These are phyloP conservation scores for Podospora anserina DNA, from an alignment of 495 filamentous ascomycete genomes.

Conservation along the genomic window DNA sequence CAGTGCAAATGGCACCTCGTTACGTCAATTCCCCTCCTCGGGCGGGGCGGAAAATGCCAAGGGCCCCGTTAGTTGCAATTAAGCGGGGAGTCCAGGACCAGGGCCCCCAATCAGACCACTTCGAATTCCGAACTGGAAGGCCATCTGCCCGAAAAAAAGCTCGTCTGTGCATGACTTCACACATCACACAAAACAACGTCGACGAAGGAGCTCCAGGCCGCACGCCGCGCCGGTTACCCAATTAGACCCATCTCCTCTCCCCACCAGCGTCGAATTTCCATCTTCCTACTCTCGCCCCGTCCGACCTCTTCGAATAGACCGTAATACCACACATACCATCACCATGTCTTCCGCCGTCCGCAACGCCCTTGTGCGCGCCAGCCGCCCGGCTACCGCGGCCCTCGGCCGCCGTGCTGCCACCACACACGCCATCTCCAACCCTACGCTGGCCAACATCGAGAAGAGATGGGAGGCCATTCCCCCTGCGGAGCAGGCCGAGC, in stretches of 20 bases:
- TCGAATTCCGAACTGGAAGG: slow-evolving; percentile 29
- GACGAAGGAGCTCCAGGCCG: slow-evolving; percentile 30
- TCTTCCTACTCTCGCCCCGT: neutral
- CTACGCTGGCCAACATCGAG: slow-evolving; percentile 95
- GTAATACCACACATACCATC: slow-evolving; percentile 8
- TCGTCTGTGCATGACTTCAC: slow-evolving; percentile 39
- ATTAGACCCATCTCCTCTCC: slow-evolving; percentile 46
- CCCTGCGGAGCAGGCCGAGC: slow-evolving; percentile 95
- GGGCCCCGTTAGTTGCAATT: slow-evolving; percentile 13
- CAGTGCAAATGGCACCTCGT: slow-evolving; percentile 3
- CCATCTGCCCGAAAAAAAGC: slow-evolving; percentile 36
- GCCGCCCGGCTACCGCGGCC: slow-evolving; percentile 34
- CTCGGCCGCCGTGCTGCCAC: slow-evolving; percentile 61
- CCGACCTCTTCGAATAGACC: slow-evolving; percentile 15
- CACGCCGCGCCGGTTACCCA: slow-evolving; percentile 35
- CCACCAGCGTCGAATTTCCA: slow-evolving; percentile 20
- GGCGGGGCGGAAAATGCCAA: slow-evolving; percentile 1
- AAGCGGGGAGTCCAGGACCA: slow-evolving; percentile 19
- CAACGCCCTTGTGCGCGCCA: slow-evolving; percentile 41
- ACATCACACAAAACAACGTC: slow-evolving; percentile 33
- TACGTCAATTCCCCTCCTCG: slow-evolving; percentile 8
- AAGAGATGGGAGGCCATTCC: slow-evolving; percentile 98
- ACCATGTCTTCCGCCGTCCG: slow-evolving; percentile 42
- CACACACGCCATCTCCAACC: slow-evolving; percentile 93
- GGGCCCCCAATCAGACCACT: slow-evolving; percentile 32